Evolutionary conservation across 2,329 filamentous ascomycete genomes (phyloP).

Genomic region (Cryoendolithus antarcticus): DNA sequence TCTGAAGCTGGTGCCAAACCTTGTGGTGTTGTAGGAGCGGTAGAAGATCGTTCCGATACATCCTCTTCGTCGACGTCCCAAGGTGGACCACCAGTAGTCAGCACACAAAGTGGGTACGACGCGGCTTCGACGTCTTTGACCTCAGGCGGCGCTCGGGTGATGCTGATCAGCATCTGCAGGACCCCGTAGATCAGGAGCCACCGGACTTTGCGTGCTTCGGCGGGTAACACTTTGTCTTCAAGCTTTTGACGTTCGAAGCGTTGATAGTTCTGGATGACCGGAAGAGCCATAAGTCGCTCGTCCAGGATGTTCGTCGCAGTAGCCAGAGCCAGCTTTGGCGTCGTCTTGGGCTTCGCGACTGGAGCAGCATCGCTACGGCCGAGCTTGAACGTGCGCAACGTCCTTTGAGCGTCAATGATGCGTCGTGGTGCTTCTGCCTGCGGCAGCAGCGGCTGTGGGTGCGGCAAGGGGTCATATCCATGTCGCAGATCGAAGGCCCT

Average conservation of each 20-base stretch:
- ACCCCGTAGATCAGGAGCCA: conserved; percentile 67
- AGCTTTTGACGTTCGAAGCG: conserved; percentile 52
- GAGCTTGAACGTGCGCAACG: conserved; percentile 24
- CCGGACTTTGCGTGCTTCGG: conserved; percentile 62
- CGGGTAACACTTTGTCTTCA: conserved; percentile 47
- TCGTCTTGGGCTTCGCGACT: conserved; percentile 26
- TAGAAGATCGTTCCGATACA: neutral
- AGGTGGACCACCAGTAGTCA: neutral
- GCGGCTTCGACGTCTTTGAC: conserved; percentile 45
- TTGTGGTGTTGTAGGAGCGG: neutral
- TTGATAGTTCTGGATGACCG: conserved; percentile 55
- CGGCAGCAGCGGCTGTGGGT: conserved; percentile 58
- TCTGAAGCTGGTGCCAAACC: conserved; percentile 1
- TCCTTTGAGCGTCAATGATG: conserved; percentile 19
- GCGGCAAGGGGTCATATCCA: conserved; percentile 45
- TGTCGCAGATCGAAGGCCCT: conserved; percentile 53
- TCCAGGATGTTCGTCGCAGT: conserved; percentile 37
- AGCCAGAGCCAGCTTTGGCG: conserved; percentile 40
- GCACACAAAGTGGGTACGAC: conserved; percentile 47
- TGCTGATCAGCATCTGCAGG: conserved; percentile 58
- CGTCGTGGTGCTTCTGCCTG: conserved; percentile 19
- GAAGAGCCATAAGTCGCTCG: conserved; percentile 25
- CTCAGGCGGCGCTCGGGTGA: conserved; percentile 47
- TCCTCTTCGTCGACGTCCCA: conserved; percentile 1
- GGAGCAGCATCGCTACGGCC: conserved; percentile 28